A percentile compares a stretch with the other conserved stretches of the same genome.
phyloP scores from a whole-genome alignment of 345 rosid genomes.

The Syzygium jambos region DNA sequence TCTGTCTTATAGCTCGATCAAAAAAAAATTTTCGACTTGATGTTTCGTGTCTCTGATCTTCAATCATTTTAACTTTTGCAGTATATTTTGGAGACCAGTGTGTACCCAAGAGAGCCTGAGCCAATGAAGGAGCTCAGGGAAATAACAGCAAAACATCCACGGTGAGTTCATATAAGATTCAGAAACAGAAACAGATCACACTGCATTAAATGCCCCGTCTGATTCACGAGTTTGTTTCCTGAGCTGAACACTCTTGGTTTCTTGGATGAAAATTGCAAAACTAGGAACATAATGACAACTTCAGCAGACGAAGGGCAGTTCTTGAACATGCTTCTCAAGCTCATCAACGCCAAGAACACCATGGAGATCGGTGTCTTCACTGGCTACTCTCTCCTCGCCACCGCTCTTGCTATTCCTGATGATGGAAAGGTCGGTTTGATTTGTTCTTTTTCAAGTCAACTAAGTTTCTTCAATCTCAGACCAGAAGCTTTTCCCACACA shows the following conservation, averaged over 20 bases:
- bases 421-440: conserved; percentile 56
- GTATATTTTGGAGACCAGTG: conserved; percentile 98
- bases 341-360: conserved; percentile 97
- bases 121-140: conserved; percentile 95
- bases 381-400: conserved; percentile 93
- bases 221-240: background rate
- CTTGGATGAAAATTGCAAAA: background rate
- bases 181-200: background rate
- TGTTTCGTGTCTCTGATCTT: background rate
- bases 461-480: background rate
- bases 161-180: conserved; percentile 26
- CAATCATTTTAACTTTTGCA: conserved; percentile 1
- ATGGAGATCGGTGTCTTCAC: conserved; percentile 99
- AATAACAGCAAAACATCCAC: conserved; percentile 87
- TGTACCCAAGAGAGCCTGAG: conserved; percentile 93
- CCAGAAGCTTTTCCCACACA: background rate
- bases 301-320: conserved; percentile 99
- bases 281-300: conserved; percentile 95
- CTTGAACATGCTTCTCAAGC: conserved; percentile 81
- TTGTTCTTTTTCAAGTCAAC: background rate
- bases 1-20: background rate
- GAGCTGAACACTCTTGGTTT: background rate
- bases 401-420: conserved; percentile 96
- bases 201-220: background rate
- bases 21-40: background rate